These are phyloP conservation scores for Ilyonectria destructans DNA, from an alignment of 2,329 filamentous ascomycete genomes.

Conservation along the genomic window DNA sequence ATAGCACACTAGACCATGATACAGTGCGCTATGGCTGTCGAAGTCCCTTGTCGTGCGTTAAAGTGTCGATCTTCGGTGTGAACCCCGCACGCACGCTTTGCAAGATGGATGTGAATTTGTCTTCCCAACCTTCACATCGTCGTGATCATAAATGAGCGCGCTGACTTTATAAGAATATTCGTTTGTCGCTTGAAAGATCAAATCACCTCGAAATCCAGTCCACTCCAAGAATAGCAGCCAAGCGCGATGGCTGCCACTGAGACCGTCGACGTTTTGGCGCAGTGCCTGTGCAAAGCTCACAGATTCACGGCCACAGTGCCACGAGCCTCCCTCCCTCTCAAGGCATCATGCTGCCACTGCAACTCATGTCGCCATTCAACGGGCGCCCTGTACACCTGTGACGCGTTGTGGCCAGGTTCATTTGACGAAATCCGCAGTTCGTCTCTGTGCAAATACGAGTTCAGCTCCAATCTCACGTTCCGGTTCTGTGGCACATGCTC, in stretches of 20 bases:
- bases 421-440: slow-evolving; percentile 38
- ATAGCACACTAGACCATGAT: no score
- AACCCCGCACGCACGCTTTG: no score
- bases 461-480: slow-evolving; percentile 52
- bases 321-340: slow-evolving; percentile 58
- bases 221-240: no score
- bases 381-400: slow-evolving; percentile 59
- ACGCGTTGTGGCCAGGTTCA: slow-evolving; percentile 40
- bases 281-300: slow-evolving; percentile 64
- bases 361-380: slow-evolving; percentile 64
- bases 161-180: no score
- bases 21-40: no score
- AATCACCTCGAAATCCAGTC: no score
- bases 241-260: neutral
- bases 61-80: no score
- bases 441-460: slow-evolving; percentile 56
- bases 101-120: no score
- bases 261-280: slow-evolving; percentile 44
- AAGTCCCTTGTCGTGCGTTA: no score
- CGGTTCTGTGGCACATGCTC: slow-evolving; percentile 64
- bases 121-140: no score
- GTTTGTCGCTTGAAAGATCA: no score
- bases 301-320: slow-evolving; percentile 56
- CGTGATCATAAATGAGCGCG: no score
- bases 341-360: slow-evolving; percentile 64